Conservation (phyloP, 2,329 filamentous ascomycete genomes). For the Diaporthe amygdali region DNA sequence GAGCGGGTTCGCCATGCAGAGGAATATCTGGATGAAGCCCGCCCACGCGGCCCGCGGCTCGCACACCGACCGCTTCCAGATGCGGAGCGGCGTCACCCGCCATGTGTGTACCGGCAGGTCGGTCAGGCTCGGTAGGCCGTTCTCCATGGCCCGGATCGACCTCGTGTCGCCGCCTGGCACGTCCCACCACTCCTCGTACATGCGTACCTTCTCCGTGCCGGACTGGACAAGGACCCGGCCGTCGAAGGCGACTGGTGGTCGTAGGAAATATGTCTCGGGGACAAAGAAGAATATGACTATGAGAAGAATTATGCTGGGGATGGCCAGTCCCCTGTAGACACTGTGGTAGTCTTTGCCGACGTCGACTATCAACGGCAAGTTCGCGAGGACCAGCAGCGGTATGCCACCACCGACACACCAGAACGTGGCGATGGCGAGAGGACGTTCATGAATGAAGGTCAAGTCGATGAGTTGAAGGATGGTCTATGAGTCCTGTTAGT, state of each 20-base stretch:
- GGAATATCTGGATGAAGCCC: slow-evolving; percentile 30
- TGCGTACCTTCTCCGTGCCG: slow-evolving; percentile 42
- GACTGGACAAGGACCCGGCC: slow-evolving; percentile 44
- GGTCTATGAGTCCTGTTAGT: slow-evolving; percentile 29
- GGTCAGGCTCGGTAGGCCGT: slow-evolving; percentile 14
- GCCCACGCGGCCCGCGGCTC: slow-evolving; percentile 26
- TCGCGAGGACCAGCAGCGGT: slow-evolving; percentile 32
- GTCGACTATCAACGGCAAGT: slow-evolving; percentile 34
- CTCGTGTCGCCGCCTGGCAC: slow-evolving; percentile 26
- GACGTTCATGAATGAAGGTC: slow-evolving; percentile 44
- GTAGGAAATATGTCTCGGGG: slow-evolving; percentile 46
- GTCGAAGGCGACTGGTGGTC: slow-evolving; percentile 45
- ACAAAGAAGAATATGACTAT: slow-evolving; percentile 36
- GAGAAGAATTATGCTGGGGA: slow-evolving; percentile 32
- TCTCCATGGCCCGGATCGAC: slow-evolving; percentile 13
- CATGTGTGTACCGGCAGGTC: slow-evolving; percentile 10
- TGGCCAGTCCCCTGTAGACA: slow-evolving; percentile 38
- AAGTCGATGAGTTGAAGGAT: slow-evolving; percentile 43
- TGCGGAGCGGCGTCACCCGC: slow-evolving; percentile 14
- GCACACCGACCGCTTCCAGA: slow-evolving; percentile 18
- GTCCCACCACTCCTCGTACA: slow-evolving; percentile 40
- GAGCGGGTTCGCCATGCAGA: slow-evolving; percentile 34
- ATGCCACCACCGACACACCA: slow-evolving; percentile 37
- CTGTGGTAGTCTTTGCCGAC: slow-evolving; percentile 36
- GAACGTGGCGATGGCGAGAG: slow-evolving; percentile 37